A percentile compares a stretch with the other conserved stretches of the same genome.
phyloP scores from a whole-genome alignment of 2,329 filamentous ascomycete species.

The Zymoseptoria passerinii region DNA sequence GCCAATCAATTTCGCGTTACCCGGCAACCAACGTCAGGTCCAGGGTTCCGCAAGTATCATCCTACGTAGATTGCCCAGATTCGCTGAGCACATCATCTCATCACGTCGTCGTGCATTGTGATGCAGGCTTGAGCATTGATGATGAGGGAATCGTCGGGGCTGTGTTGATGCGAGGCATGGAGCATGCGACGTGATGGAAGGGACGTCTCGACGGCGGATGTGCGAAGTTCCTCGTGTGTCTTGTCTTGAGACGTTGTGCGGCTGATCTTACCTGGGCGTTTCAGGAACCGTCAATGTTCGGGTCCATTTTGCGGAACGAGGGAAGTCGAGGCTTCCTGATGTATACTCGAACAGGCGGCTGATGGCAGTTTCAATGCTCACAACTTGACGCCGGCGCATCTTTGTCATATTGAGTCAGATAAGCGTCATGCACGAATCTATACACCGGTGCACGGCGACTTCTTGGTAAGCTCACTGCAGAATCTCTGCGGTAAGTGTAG shows the following conservation, averaged over 20 bases:
- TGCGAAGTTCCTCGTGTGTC: background rate
- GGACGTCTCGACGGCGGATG: background rate
- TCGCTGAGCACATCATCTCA: background rate
- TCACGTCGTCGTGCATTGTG: background rate
- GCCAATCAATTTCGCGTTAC: background rate
- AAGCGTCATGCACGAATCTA: background rate
- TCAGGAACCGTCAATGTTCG: background rate
- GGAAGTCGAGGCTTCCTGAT: background rate
- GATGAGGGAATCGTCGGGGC: background rate
- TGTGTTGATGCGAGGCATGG: background rate
- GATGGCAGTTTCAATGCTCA: too few relatives aligned
- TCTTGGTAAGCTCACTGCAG: too few relatives aligned
- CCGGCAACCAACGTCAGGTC: background rate
- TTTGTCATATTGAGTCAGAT: background rate
- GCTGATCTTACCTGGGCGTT: background rate
- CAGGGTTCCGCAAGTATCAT: background rate
- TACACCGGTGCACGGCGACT: too few relatives aligned
- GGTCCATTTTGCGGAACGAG: background rate
- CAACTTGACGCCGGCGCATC: too few relatives aligned
- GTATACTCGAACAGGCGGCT: too few relatives aligned
- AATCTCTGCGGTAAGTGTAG: background rate
- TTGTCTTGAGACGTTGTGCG: background rate
- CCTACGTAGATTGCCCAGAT: too few relatives aligned
- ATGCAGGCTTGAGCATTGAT: background rate
- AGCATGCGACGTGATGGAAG: background rate